These are phyloP conservation scores for Aspergillus hancockii DNA, from an alignment of 495 filamentous ascomycete genomes.

Conservation along the genomic window DNA sequence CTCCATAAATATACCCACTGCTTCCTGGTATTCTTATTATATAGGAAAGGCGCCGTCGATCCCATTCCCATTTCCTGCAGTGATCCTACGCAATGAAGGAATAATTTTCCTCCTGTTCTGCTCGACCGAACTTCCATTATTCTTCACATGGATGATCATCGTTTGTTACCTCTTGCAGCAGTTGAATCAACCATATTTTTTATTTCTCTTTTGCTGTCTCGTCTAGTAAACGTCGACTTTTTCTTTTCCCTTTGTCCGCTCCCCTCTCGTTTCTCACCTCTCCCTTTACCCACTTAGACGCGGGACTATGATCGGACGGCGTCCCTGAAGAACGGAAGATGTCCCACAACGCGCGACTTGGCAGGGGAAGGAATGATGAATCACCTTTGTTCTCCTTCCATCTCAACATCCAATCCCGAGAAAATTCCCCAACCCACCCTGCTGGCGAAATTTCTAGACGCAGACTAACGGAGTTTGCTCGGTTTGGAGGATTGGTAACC, in stretches of 20 bases:
- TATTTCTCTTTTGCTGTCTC: not conserved
- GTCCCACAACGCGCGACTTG: conserved; percentile 28
- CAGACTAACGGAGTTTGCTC: conserved; percentile 24
- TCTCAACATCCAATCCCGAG: conserved; percentile 3
- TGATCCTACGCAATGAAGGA: not conserved
- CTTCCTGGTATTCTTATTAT: not conserved
- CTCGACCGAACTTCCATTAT: not conserved
- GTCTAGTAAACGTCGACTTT: not conserved
- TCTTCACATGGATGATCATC: conserved; percentile 3
- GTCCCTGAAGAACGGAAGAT: conserved; percentile 19
- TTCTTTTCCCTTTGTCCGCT: not conserved
- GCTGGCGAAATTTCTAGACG: conserved; percentile 30
- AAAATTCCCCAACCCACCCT: conserved; percentile 11
- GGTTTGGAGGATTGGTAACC: conserved; percentile 6
- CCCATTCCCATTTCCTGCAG: not conserved
- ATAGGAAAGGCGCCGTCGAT: conserved; percentile 2
- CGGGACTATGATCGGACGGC: conserved; percentile 18
- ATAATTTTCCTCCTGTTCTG: not conserved
- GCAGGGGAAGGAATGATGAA: conserved; percentile 22
- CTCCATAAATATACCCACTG: not conserved
- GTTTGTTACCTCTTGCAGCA: not conserved
- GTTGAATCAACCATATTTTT: not conserved
- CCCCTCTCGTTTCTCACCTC: conserved; percentile 13
- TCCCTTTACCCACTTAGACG: conserved; percentile 12
- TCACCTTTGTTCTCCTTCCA: conserved; percentile 2